These are phyloP conservation scores for Fusarium pininemorale DNA, from an alignment of 2,329 filamentous ascomycete genomes.

Conservation along the genomic window DNA sequence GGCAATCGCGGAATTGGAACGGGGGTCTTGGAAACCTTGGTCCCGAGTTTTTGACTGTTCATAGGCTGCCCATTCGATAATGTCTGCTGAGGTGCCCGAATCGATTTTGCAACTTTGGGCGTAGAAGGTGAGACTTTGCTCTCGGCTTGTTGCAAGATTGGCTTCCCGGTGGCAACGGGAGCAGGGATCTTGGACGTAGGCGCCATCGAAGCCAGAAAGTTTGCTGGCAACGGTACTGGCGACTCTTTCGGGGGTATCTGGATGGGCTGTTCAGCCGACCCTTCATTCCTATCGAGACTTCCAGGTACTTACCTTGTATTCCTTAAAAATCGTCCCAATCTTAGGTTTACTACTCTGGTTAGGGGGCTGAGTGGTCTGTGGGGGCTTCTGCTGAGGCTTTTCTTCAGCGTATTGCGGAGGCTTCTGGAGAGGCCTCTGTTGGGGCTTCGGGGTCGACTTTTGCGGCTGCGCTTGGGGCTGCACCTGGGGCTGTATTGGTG, in stretches of 20 bases:
- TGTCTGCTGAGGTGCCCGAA: constrained; percentile 8
- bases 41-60: background rate
- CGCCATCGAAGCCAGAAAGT: constrained; percentile 54
- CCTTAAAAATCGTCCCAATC: constrained; percentile 38
- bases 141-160: constrained; percentile 16
- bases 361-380: constrained; percentile 8
- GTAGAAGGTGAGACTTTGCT: background rate
- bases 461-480: background rate
- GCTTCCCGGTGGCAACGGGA: constrained; percentile 22
- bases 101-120: background rate
- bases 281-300: constrained; percentile 35
- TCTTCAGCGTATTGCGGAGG: background rate
- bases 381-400: background rate
- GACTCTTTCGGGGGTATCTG: constrained; percentile 53
- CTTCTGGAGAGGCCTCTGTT: background rate
- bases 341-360: constrained; percentile 38
- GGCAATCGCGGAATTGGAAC: constrained; percentile 46
- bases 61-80: constrained; percentile 15
- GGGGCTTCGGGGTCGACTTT: background rate
- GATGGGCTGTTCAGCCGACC: constrained; percentile 44
- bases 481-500: background rate
- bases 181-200: constrained; percentile 39
- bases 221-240: constrained; percentile 55
- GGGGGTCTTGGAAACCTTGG: constrained; percentile 42
- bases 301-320: constrained; percentile 47